Base-by-base conservation (phyloP, 2,329 filamentous ascomycete species). In the Apiospora aurea region DNA sequence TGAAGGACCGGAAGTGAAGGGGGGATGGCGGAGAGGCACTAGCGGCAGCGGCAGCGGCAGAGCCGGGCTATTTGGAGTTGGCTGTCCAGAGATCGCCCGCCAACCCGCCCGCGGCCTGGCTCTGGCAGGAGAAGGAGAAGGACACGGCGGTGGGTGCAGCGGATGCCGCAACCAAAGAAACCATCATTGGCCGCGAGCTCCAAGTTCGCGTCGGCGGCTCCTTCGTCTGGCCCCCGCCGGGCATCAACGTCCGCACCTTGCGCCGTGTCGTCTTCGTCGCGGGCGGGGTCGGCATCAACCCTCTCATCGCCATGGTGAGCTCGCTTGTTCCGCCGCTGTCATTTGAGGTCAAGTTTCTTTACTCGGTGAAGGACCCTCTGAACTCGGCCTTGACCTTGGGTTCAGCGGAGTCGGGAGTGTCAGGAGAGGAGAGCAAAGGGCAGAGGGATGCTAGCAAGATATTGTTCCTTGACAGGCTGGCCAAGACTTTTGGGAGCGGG, bases 241-340 rank as follows among this genome's bases (percentile, higher is more conserved):
- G 81, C 26, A 73, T 87, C 26, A 81, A 86, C 67, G 73, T 80
- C 3, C 77, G n/a, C 4, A 18, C 80, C 5, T 84, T 92, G 57
- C 85, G 86, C 61, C 90, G 88, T 70, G 86, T 92, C 6, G 88
- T 97, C 4, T 91, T 97, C 74, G 86, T 97, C 18, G 94, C 94
- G 0, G 94, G 94, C 0, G 94, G 94, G 1, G 91, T 97, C 29
- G 94, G 94, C 0, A 91, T 97, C 71, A 97, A 97, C 77, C 94
- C 94, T 0, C 83, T 96, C 6, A 88, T 94, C 71, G 94, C 93
- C 71, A 96, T 96, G 80, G 83, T 94, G 68, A 86, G 68, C 47
- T 51, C 68, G 10, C 68, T 69, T 5, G 29, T 51, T 41, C 41
- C 66, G 16, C 44, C 66, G 85, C 85, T 34, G 81, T 87, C 1